These are phyloP conservation scores for Boletellus deceptivus DNA, from an alignment of 1,284 basidiomycete genomes.

Conservation along the genomic window DNA sequence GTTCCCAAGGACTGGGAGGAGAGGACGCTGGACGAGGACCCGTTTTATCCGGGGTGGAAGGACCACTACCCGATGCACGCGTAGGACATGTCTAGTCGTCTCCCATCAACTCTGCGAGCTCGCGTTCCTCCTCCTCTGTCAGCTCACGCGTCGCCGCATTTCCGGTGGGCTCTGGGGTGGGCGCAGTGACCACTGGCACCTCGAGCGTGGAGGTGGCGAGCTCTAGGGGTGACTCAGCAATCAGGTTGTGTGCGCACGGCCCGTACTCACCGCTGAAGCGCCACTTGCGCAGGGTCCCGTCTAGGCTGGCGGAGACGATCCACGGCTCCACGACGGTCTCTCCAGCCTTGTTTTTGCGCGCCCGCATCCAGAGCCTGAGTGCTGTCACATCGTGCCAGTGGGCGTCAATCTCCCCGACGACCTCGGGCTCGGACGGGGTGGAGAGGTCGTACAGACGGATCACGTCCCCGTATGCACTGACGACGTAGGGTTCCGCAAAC, in stretches of 20 bases:
- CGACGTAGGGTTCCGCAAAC: constrained; percentile 62
- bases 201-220: constrained; percentile 46
- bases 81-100: constrained; percentile 35
- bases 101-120: constrained; percentile 77
- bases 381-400: constrained; percentile 87
- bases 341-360: constrained; percentile 42
- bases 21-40: constrained; percentile 47
- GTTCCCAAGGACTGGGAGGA: constrained; percentile 47
- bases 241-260: background rate
- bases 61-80: constrained; percentile 20
- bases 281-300: constrained; percentile 86
- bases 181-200: constrained; percentile 21
- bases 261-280: constrained; percentile 58
- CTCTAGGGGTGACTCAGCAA: constrained; percentile 36
- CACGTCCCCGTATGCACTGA: constrained; percentile 81
- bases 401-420: constrained; percentile 69
- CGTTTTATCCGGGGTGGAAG: constrained; percentile 49
- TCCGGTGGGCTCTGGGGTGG: constrained; percentile 21
- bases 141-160: constrained; percentile 36
- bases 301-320: constrained; percentile 80
- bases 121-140: constrained; percentile 76
- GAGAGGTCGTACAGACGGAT: constrained; percentile 75
- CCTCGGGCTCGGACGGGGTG: constrained; percentile 58
- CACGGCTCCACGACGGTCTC: constrained; percentile 60
- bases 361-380: constrained; percentile 68